Percentiles rank a stretch among this genome's conserved stretches.
These are phyloP conservation scores for Penicillium cinerascens DNA, from an alignment of 495 filamentous ascomycete genomes.

Conservation along the genomic window DNA sequence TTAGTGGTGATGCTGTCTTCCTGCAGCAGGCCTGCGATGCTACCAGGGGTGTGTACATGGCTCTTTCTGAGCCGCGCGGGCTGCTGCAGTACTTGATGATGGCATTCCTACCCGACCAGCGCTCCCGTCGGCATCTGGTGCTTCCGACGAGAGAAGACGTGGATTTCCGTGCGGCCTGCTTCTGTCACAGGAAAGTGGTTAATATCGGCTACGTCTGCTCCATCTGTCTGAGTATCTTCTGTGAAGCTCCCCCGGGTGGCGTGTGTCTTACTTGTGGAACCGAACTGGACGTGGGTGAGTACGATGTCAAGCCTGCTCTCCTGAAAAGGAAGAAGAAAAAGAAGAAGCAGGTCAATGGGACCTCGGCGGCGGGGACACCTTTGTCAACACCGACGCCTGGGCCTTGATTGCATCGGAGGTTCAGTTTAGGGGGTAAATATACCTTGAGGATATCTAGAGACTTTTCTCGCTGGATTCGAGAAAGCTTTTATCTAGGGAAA, in stretches of 20 bases:
- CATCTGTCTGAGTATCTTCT: conserved; percentile 87
- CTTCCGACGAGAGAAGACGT: conserved; percentile 80
- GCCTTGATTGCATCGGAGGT: conserved; percentile 20
- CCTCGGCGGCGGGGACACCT: conserved; percentile 39
- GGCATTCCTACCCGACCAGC: conserved; percentile 79
- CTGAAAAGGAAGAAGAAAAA: conserved; percentile 71
- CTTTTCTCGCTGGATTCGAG: conserved; percentile 12
- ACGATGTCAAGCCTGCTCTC: conserved; percentile 72
- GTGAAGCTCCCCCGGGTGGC: conserved; percentile 59
- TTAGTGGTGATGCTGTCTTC: conserved; percentile 85
- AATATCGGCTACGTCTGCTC: conserved; percentile 94
- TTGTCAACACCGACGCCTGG: conserved; percentile 43
- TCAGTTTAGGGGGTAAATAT: neutral
- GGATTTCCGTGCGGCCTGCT: conserved; percentile 95
- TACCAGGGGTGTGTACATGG: conserved; percentile 82
- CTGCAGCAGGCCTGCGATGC: conserved; percentile 92
- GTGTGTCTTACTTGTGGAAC: conserved; percentile 91
- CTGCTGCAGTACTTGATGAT: conserved; percentile 93
- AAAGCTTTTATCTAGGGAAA: neutral
- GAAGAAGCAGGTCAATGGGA: conserved; percentile 52
- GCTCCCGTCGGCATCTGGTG: conserved; percentile 61
- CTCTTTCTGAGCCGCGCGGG: conserved; percentile 59
- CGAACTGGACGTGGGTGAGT: conserved; percentile 69
- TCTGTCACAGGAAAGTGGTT: conserved; percentile 88
- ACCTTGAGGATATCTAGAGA: neutral